Conservation (phyloP, 2,329 filamentous ascomycete species). For the Aspergillus sp. region DNA sequence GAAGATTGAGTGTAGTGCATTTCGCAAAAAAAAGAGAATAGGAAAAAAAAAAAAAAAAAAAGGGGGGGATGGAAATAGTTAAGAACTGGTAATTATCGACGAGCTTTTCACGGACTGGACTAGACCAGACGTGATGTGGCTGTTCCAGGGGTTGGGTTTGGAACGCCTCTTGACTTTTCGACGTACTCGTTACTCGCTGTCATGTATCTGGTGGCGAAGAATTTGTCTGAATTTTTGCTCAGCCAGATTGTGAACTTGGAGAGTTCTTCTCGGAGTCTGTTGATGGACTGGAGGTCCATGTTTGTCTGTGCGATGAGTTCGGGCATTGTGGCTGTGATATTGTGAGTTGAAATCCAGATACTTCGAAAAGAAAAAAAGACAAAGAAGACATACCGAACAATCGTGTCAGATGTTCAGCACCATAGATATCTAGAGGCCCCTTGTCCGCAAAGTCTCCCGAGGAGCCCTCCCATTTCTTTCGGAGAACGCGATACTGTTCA, state of each 20-base stretch:
- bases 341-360: neutral
- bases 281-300: conserved; percentile 90
- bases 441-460: conserved; percentile 65
- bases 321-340: conserved; percentile 69
- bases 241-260: conserved; percentile 83
- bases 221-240: conserved; percentile 67
- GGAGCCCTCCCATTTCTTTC: conserved; percentile 62
- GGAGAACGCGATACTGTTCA: conserved; percentile 75
- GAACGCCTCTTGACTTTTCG: conserved; percentile 28
- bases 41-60: neutral
- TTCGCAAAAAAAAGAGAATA: too few species aligned
- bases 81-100: neutral
- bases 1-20: too few species aligned
- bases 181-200: conserved; percentile 36
- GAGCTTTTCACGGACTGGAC: neutral
- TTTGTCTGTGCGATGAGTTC: conserved; percentile 96
- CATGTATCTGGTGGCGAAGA: conserved; percentile 57
- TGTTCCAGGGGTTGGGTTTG: conserved; percentile 25
- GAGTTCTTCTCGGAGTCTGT: conserved; percentile 82
- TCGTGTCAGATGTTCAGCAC: conserved; percentile 84
- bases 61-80: neutral
- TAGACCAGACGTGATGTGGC: conserved; percentile 27
- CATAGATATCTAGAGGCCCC: conserved; percentile 75
- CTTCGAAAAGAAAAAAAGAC: neutral
- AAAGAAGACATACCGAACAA: conserved; percentile 66